These are phyloP conservation scores for Podospora sp. DNA, from an alignment of 495 filamentous ascomycete genomes.

Conservation along the genomic window DNA sequence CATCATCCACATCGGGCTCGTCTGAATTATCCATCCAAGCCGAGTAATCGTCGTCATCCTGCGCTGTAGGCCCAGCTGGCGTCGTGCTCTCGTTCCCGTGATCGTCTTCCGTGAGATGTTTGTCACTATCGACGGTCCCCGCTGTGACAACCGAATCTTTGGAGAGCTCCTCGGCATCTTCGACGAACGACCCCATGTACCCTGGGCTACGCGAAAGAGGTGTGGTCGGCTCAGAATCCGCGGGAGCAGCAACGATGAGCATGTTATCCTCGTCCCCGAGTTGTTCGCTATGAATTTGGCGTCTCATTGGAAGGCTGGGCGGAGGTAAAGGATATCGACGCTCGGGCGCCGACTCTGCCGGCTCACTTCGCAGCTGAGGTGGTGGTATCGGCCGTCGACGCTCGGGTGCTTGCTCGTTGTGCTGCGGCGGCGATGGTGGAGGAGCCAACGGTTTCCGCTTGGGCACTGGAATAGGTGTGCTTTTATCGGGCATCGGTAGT, in stretches of 20 bases:
- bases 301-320: conserved; percentile 42
- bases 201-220: conserved; percentile 39
- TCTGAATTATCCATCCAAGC: conserved; percentile 39
- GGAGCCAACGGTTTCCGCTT: conserved; percentile 53
- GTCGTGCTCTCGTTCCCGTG: background rate
- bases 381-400: conserved; percentile 42
- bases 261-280: conserved; percentile 49
- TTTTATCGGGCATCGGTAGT: conserved; percentile 60
- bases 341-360: background rate
- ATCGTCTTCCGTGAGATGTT: background rate
- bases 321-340: conserved; percentile 45
- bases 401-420: conserved; percentile 30
- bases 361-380: conserved; percentile 10
- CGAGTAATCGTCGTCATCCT: conserved; percentile 38
- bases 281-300: conserved; percentile 32
- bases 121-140: conserved; percentile 7
- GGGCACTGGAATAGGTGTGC: conserved; percentile 58
- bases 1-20: conserved; percentile 10
- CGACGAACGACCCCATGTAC: conserved; percentile 49
- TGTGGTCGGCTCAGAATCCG: conserved; percentile 59
- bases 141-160: background rate
- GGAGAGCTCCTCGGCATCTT: conserved; percentile 38
- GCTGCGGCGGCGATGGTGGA: conserved; percentile 36
- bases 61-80: background rate
- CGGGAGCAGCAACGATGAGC: conserved; percentile 62